phyloP scores from a whole-genome alignment of 345 rosid genomes.

The Lumnitzera littorea region DNA sequence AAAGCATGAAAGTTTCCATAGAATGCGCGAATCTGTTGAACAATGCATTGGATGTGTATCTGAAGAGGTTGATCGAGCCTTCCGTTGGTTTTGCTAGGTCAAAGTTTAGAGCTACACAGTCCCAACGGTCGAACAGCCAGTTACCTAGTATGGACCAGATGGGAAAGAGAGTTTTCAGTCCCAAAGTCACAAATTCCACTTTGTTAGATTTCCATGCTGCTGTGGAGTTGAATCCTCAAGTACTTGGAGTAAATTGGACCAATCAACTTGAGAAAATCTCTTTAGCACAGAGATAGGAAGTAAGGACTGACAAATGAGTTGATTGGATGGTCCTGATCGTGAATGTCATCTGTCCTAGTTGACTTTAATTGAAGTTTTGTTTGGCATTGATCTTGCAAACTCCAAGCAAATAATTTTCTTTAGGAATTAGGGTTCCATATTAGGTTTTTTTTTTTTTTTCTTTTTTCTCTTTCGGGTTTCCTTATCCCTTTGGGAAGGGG shows the following conservation, averaged over 20 bases:
- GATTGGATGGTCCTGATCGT: no score
- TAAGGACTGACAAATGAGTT: no score
- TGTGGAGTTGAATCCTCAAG: constrained; percentile 53
- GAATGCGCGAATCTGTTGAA: constrained; percentile 68
- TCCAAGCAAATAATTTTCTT: no score
- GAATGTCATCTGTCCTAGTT: no score
- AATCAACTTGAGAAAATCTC: constrained; percentile 59
- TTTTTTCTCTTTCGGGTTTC: no score
- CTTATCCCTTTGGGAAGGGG: no score
- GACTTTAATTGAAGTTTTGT: no score
- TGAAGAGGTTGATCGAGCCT: constrained; percentile 70
- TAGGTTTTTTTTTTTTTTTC: no score
- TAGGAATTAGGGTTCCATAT: no score
- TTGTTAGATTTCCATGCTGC: constrained; percentile 52
- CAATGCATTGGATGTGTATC: constrained; percentile 55
- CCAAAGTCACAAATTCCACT: constrained; percentile 22
- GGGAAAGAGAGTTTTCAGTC: constrained; percentile 17
- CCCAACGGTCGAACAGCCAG: constrained; percentile 16
- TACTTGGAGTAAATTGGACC: constrained; percentile 75
- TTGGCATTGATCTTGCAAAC: no score
- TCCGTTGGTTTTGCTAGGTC: constrained; percentile 53
- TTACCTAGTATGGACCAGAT: constrained; percentile 11
- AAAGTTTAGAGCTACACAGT: constrained; percentile 20
- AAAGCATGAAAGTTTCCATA: constrained; percentile 42
- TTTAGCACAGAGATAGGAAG: not conserved